Base-by-base conservation (phyloP, 306 rosid species). In the Lathyrus aphaca region DNA sequence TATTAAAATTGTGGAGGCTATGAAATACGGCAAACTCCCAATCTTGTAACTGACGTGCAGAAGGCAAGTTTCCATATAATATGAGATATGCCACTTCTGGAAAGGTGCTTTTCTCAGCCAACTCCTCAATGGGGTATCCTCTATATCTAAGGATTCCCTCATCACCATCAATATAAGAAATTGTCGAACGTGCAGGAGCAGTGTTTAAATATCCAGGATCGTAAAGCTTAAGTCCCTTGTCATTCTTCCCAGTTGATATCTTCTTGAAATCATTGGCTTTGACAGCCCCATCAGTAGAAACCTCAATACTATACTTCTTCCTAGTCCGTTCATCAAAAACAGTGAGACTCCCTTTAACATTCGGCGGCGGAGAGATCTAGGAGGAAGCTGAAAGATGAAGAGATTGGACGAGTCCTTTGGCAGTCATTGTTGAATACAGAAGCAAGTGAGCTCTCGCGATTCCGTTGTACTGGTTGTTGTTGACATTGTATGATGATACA, bases 141-240 rank as follows among this genome's bases (percentile, higher is more conserved):
- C 97, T 82, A 65, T 91, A 91, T 79, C 97, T 80, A 32, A 91
- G 97, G 75, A 91, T 85, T 43, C 97, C 97, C 81, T 82, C 96
- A 54, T 91, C 97, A 5, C 97, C 97, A 79, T 91, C 96, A 32
- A 91, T 91, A 68, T 88, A 91, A 54, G 89, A 86, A 74, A 91
- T 88, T 29, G 88, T 80, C 2, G 97, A 91, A 25, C 87, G 72
- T 66, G 88, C 97, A 37, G 97, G 97, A 53, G 97, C 97, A 1
- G 97, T 91, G 77, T 91, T 91, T 25, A 88, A 85, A 81, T 86
- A 91, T 11, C 98, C 98, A 2, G 98, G 98, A 49, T 92, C 96
- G 58, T 92, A 91, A n/a, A 88, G 78, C 79, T 91, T 91, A 69
- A 91, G 83, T 60, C 97, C 97, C 82, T 88, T 91, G 72, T 91